Percentiles rank a stretch among this genome's conserved stretches.
Evolutionary conservation across 2,329 filamentous ascomycete species (phyloP).

Genomic region (Gaeumannomyces tritici): DNA sequence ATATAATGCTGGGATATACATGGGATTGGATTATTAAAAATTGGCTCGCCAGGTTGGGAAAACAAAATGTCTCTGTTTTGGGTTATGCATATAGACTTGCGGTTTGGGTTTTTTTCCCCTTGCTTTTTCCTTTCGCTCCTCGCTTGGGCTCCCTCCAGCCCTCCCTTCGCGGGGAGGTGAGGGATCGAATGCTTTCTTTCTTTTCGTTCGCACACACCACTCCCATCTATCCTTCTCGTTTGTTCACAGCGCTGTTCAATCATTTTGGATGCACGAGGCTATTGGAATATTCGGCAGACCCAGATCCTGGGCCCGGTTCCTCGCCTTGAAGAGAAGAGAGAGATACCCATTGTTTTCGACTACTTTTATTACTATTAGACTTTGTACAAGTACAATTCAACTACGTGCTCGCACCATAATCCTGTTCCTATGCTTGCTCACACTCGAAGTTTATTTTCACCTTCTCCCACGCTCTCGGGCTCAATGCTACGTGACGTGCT

Average conservation of each 20-base stretch:
- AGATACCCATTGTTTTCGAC: background rate
- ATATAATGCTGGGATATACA: background rate
- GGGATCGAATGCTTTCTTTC: too few relatives aligned
- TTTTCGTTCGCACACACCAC: too few relatives aligned
- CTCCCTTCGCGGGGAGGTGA: too few relatives aligned
- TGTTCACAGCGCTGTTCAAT: too few relatives aligned
- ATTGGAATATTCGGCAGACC: too few relatives aligned
- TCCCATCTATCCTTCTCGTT: too few relatives aligned
- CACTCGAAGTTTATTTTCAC: background rate
- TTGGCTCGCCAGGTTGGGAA: slow-evolving; percentile 1
- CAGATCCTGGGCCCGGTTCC: too few relatives aligned
- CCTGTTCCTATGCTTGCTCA: background rate
- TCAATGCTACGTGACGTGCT: background rate
- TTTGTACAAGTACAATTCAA: background rate
- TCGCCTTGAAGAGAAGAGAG: too few relatives aligned
- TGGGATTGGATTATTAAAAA: slow-evolving; percentile 2
- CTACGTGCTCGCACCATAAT: background rate
- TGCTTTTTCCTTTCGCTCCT: background rate
- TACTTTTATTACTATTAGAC: background rate
- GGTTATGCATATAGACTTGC: slow-evolving; percentile 5
- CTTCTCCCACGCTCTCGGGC: background rate
- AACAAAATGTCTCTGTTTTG: slow-evolving; percentile 1
- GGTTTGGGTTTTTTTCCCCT: background rate
- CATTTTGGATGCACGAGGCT: too few relatives aligned
- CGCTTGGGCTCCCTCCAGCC: background rate